Percentiles rank a stretch among this genome's conserved stretches.
These are phyloP conservation scores for Zygoascus tannicola DNA, from an alignment of 805 yeast genomes.

Conservation along the genomic window DNA sequence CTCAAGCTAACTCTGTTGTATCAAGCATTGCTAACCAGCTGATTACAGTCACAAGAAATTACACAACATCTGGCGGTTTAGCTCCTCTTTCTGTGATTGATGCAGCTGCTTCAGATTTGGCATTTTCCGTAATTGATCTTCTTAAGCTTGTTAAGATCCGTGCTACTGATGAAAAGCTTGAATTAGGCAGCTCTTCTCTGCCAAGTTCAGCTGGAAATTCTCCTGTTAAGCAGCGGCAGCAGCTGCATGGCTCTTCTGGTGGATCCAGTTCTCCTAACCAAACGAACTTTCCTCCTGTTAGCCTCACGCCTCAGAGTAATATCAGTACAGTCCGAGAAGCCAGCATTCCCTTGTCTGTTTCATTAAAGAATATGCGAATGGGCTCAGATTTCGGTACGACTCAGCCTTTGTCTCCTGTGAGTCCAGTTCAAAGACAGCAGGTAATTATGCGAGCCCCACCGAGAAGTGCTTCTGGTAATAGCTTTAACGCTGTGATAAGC, in stretches of 20 bases:
- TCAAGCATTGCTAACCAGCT: constrained; percentile 65
- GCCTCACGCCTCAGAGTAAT: background rate
- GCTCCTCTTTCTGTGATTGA: constrained; percentile 65
- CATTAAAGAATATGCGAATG: background rate
- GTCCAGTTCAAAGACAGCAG: background rate
- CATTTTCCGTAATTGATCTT: constrained; percentile 44
- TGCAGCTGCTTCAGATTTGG: constrained; percentile 66
- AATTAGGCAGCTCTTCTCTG: background rate
- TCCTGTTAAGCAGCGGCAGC: background rate
- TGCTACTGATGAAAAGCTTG: constrained; percentile 7
- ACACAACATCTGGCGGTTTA: constrained; percentile 49
- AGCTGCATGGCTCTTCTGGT: background rate
- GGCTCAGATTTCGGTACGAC: background rate
- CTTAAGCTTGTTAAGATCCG: constrained; percentile 24
- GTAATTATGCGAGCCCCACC: too few relatives aligned
- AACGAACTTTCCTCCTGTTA: background rate
- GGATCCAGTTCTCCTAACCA: background rate
- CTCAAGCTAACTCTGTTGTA: constrained; percentile 32
- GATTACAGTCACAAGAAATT: constrained; percentile 69
- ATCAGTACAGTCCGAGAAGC: background rate
- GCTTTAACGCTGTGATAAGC: background rate
- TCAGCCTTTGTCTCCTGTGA: background rate
- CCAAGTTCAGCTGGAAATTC: background rate
- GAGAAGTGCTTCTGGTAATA: background rate
- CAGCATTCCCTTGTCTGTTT: background rate